phyloP scores from a whole-genome alignment of 768 basidiomycete species.

The Lactifluus hygrophoroides region DNA sequence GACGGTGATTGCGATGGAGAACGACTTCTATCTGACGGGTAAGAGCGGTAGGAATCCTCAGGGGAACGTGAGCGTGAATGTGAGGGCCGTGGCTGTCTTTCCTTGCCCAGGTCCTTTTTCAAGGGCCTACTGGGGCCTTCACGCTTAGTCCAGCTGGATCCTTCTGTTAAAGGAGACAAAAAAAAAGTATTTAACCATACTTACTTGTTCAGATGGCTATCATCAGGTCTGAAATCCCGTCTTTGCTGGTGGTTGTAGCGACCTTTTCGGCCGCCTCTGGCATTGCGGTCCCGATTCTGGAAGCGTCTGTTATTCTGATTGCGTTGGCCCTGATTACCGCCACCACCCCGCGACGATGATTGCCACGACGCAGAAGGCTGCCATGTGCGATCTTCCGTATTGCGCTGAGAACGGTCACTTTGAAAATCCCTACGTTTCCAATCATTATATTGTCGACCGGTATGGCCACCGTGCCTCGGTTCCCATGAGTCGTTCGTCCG shows the following conservation, averaged over 20 bases:
- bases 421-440: constrained; percentile 17
- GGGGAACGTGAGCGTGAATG: constrained; percentile 52
- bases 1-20: constrained; percentile 55
- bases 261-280: constrained; percentile 21
- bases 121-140: constrained; percentile 39
- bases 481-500: constrained; percentile 31
- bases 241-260: constrained; percentile 30
- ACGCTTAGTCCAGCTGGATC: constrained; percentile 56
- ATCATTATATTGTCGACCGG: constrained; percentile 15
- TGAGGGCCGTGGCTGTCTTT: constrained; percentile 37
- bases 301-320: constrained; percentile 31
- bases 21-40: constrained; percentile 53
- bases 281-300: constrained; percentile 19
- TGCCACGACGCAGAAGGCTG: constrained; percentile 68
- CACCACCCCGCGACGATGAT: constrained; percentile 28
- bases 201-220: constrained; percentile 70
- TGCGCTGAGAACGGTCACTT: constrained; percentile 24
- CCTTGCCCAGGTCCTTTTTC: constrained; percentile 31
- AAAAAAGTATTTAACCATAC: constrained; percentile 21
- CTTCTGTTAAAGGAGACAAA: constrained; percentile 1
- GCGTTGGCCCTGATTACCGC: constrained; percentile 30
- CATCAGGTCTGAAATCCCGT: constrained; percentile 44
- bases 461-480: constrained; percentile 18
- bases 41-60: constrained; percentile 56
- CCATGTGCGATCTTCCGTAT: constrained; percentile 52